phyloP scores from a whole-genome alignment of 768 basidiomycete species.

The Termitomyces sp. region DNA sequence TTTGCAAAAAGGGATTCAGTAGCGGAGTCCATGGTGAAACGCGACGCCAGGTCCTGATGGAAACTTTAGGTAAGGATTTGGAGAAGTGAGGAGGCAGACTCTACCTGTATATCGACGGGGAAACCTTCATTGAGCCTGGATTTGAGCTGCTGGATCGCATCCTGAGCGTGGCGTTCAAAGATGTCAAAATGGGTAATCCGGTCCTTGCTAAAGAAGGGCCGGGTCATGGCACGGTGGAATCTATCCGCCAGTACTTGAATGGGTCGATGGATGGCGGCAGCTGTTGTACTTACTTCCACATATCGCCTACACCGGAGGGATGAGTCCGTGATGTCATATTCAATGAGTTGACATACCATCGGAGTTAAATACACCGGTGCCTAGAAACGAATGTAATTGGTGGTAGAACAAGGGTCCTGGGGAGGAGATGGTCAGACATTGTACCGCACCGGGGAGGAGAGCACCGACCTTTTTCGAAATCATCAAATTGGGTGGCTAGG shows the following conservation, averaged over 20 bases:
- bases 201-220: constrained; percentile 65
- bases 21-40: constrained; percentile 61
- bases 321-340: neutral
- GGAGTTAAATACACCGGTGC: constrained; percentile 54
- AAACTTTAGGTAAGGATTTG: neutral
- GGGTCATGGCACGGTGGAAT: constrained; percentile 61
- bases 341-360: constrained; percentile 34
- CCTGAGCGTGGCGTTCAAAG: constrained; percentile 48
- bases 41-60: constrained; percentile 32
- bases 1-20: constrained; percentile 56
- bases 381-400: constrained; percentile 34
- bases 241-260: constrained; percentile 20
- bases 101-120: constrained; percentile 57
- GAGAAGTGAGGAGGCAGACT: neutral
- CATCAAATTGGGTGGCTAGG: constrained; percentile 41
- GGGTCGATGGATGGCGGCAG: neutral
- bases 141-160: constrained; percentile 39
- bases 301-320: constrained; percentile 36
- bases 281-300: constrained; percentile 54
- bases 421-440: neutral
- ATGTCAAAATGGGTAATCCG: constrained; percentile 57
- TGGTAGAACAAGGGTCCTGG: constrained; percentile 20
- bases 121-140: constrained; percentile 37
- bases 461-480: constrained; percentile 36
- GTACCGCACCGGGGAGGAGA: neutral